phyloP scores from a whole-genome alignment of 2,329 filamentous ascomycete genomes.

The Myriosclerotinia scirpicola region DNA sequence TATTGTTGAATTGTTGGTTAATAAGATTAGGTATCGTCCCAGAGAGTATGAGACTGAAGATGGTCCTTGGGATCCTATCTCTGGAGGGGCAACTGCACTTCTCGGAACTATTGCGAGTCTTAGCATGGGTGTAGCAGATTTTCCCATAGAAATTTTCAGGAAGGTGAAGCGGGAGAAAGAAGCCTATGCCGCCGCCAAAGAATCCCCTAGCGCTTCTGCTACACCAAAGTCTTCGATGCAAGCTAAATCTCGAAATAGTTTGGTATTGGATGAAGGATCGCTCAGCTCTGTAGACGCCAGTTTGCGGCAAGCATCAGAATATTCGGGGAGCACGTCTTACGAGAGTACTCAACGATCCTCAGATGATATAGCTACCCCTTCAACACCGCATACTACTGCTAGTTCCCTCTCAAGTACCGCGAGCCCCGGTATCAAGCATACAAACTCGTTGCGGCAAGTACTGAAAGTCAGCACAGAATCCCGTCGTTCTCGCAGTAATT shows the following conservation, averaged over 20 bases:
- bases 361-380: slow-evolving; percentile 24
- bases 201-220: slow-evolving; percentile 22
- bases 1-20: slow-evolving; percentile 7
- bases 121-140: slow-evolving; percentile 78
- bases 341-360: slow-evolving; percentile 33
- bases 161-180: slow-evolving; percentile 34
- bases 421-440: slow-evolving; percentile 22
- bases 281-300: slow-evolving; percentile 19
- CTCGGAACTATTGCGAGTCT: slow-evolving; percentile 81
- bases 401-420: slow-evolving; percentile 17
- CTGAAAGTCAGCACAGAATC: slow-evolving; percentile 36
- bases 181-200: slow-evolving; percentile 25
- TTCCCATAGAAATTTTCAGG: slow-evolving; percentile 59
- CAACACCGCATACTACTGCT: slow-evolving; percentile 31
- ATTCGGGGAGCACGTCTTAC: slow-evolving; percentile 33
- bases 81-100: slow-evolving; percentile 73
- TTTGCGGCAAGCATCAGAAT: slow-evolving; percentile 22
- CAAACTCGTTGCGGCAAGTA: slow-evolving; percentile 38
- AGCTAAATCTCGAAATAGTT: slow-evolving; percentile 28
- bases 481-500: slow-evolving; percentile 20
- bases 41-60: slow-evolving; percentile 75
- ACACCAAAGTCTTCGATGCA: slow-evolving; percentile 26
- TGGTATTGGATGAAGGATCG: slow-evolving; percentile 23
- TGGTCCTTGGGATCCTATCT: slow-evolving; percentile 76
- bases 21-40: slow-evolving; percentile 47